These are phyloP conservation scores for Coleophoma crateriformis DNA, from an alignment of 2,329 filamentous ascomycete species.

Conservation along the genomic window DNA sequence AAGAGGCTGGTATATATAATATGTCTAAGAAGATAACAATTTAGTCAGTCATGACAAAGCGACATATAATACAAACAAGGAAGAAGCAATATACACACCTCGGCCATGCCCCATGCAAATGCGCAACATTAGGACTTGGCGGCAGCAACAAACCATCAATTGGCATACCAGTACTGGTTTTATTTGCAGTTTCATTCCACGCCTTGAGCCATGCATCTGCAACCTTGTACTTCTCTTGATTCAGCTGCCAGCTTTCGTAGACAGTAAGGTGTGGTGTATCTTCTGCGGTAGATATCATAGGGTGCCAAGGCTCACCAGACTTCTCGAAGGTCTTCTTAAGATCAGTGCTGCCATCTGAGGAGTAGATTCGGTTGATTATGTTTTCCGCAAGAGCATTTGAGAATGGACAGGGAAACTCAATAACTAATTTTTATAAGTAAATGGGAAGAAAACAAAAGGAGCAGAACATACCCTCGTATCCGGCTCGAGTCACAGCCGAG, in stretches of 20 bases:
- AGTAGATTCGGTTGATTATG: background rate
- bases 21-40: background rate
- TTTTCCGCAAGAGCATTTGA: background rate
- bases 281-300: conserved; percentile 1
- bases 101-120: background rate
- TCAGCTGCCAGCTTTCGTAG: conserved; percentile 4
- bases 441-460: background rate
- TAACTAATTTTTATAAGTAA: background rate
- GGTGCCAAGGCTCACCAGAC: conserved; percentile 1
- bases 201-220: background rate
- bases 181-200: background rate
- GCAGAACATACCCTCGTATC: conserved; percentile 2
- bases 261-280: conserved; percentile 1
- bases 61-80: background rate
- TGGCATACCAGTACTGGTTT: conserved; percentile 1
- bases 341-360: conserved; percentile 1
- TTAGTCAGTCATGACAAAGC: background rate
- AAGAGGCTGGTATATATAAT: conserved; percentile 49
- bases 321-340: background rate
- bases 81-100: background rate
- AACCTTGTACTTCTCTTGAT: conserved; percentile 3
- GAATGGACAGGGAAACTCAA: background rate
- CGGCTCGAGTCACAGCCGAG: background rate
- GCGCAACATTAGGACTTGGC: conserved; percentile 1
- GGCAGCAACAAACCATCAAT: conserved; percentile 4